These are phyloP conservation scores for Capsicum rhomboideum DNA, from an alignment of 257 asterid species.

Conservation along the genomic window DNA sequence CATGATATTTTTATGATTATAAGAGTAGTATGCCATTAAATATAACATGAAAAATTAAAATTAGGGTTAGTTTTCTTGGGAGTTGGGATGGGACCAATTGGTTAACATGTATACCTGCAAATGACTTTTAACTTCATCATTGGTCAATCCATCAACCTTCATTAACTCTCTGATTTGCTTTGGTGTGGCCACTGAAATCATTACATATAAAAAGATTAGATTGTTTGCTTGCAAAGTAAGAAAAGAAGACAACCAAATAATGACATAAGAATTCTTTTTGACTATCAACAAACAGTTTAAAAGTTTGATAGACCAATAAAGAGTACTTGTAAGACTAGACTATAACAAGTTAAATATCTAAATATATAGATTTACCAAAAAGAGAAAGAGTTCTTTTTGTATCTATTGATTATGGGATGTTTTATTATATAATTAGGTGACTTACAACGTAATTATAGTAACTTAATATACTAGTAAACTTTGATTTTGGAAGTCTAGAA, in stretches of 20 bases:
- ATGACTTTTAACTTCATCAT: constrained; percentile 99
- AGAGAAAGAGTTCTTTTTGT: not conserved
- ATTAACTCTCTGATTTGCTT: constrained; percentile 90
- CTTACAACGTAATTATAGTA: not conserved
- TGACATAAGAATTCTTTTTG: not conserved
- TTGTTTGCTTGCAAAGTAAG: not conserved
- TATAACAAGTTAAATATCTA: not conserved
- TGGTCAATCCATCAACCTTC: constrained; percentile 97
- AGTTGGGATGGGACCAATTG: not conserved
- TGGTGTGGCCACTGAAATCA: constrained; percentile 87
- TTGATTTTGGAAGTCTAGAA: too few species aligned
- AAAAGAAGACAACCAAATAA: not conserved
- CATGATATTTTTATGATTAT: not conserved
- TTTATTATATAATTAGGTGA: too few species aligned
- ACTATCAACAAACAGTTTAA: not conserved
- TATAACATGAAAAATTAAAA: not conserved
- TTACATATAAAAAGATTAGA: constrained; percentile 8
- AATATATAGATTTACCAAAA: not conserved
- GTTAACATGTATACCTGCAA: constrained; percentile 49
- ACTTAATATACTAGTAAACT: too few species aligned
- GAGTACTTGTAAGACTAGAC: not conserved
- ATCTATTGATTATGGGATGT: not conserved
- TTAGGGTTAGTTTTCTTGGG: not conserved
- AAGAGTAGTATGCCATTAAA: not conserved
- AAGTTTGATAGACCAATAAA: not conserved